Percentiles rank a stretch among this genome's conserved stretches.
Evolutionary conservation across 2,329 filamentous ascomycete genomes (phyloP).

Genomic region (Aspergillus spinulosporus): DNA sequence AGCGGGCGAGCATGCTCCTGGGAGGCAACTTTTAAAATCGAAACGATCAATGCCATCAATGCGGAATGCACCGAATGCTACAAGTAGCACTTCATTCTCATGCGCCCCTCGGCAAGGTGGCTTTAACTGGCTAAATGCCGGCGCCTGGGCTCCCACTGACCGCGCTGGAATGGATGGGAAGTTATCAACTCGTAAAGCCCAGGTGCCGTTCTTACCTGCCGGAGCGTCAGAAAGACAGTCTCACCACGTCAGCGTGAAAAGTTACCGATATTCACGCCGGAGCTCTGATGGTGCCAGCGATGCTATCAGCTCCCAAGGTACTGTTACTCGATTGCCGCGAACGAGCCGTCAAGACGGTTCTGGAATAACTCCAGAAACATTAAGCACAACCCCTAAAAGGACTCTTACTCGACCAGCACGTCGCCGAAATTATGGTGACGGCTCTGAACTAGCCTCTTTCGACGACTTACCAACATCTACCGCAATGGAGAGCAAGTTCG

Average conservation of each 20-base stretch:
- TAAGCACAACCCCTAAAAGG: slow-evolving; percentile 61
- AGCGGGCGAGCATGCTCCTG: slow-evolving; percentile 52
- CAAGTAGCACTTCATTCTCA: slow-evolving; percentile 34
- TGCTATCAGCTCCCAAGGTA: slow-evolving; percentile 43
- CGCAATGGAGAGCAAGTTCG: slow-evolving; percentile 75
- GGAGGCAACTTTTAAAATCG: slow-evolving; percentile 56
- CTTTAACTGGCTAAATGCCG: slow-evolving; percentile 37
- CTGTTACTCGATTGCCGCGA: slow-evolving; percentile 43
- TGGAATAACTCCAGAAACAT: slow-evolving; percentile 51
- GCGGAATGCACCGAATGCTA: slow-evolving; percentile 44
- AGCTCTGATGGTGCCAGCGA: slow-evolving; percentile 72
- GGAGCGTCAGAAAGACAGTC: slow-evolving; percentile 72
- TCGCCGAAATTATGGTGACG: slow-evolving; percentile 79
- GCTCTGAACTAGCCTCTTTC: slow-evolving; percentile 87
- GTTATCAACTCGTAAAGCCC: slow-evolving; percentile 56
- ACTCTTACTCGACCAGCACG: slow-evolving; percentile 72
- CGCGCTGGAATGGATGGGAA: slow-evolving; percentile 46
- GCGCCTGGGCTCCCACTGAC: slow-evolving; percentile 73
- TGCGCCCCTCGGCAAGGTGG: slow-evolving; percentile 42
- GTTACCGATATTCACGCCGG: slow-evolving; percentile 69
- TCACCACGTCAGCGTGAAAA: slow-evolving; percentile 74
- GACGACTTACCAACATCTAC: slow-evolving; percentile 91
- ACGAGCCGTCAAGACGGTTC: slow-evolving; percentile 51
- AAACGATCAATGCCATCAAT: slow-evolving; percentile 64
- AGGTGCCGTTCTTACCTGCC: slow-evolving; percentile 75